These are phyloP conservation scores for Xylariaceae sp. DNA, from an alignment of 2,329 filamentous ascomycete genomes.

Conservation along the genomic window DNA sequence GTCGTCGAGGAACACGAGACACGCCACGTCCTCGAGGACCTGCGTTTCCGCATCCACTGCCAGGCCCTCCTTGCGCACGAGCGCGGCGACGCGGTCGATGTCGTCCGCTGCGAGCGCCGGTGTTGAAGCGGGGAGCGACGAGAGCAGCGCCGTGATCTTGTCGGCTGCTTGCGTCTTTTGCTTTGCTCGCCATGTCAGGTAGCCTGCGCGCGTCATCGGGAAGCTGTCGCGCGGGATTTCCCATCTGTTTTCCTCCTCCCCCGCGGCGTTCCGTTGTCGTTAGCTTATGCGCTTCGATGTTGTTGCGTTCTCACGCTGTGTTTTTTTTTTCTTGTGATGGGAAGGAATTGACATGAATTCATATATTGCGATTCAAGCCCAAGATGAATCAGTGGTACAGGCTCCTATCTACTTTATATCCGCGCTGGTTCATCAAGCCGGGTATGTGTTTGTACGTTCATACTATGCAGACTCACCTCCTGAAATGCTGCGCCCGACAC, in stretches of 20 bases:
- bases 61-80: slow-evolving; percentile 76
- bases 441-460: neutral
- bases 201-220: slow-evolving; percentile 70
- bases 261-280: too few relatives aligned
- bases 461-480: slow-evolving; percentile 44
- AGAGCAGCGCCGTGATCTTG: slow-evolving; percentile 53
- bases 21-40: slow-evolving; percentile 78
- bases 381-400: too few relatives aligned
- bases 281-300: too few relatives aligned
- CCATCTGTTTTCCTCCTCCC: slow-evolving; percentile 47
- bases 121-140: neutral
- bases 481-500: slow-evolving; percentile 79
- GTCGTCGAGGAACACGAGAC: slow-evolving; percentile 81
- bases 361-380: too few relatives aligned
- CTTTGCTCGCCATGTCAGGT: slow-evolving; percentile 73
- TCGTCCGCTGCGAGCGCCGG: slow-evolving; percentile 42
- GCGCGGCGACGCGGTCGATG: slow-evolving; percentile 58
- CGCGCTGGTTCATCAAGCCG: too few relatives aligned
- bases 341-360: too few relatives aligned
- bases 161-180: slow-evolving; percentile 62
- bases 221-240: slow-evolving; percentile 71
- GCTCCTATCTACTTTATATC: too few relatives aligned
- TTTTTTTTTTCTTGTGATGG: too few relatives aligned
- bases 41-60: slow-evolving; percentile 63
- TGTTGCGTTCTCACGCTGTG: too few relatives aligned